Evolutionary conservation across 2,329 filamentous ascomycete species (phyloP), one percentile per base, ranked within the genome.

Genomic region (Fusarium guadeloupense): DNA sequence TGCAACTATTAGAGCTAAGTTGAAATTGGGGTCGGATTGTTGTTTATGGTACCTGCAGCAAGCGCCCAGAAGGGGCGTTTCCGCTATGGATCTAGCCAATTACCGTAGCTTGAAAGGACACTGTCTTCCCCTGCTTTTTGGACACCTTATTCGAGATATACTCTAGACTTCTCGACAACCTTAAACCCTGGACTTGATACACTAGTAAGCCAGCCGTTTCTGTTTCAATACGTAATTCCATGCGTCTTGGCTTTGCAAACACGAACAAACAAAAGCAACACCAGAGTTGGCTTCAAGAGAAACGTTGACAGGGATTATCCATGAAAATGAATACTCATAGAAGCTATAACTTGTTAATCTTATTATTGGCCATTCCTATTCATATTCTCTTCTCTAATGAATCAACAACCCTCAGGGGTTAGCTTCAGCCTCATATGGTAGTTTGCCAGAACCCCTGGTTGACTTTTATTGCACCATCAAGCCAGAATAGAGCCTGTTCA

Each of bases 361-460:
- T 9, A 28, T 30, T 47, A n/a, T 28, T 8, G 33, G 23, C 30
- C 46, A 25, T 21, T 25, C 31, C 31, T 58, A 28, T 59, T 17
- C 43, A 54, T 45, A 39, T 45, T 45, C 56, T 63, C 60, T 48
- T 45, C 60, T 39, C n/a, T n/a, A n/a, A 28, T 26, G n/a, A 19
- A 33, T 19, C 37, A 10, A 25, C 31, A 40, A 37, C 9, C 51
- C 44, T 38, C 50, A 60, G 33, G 59, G 54, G 43, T 62, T 14
- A 21, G 44, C 20, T 41, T 61, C 60, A 61, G 55, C 60, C 38
- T 50, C 59, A 63, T 34, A 55, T 38, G n/a, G n/a, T n/a, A n/a
- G n/a, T n/a, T n/a, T n/a, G n/a, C n/a, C n/a, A n/a, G 25, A 10
- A 26, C 25, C n/a, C n/a, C n/a, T n/a, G 9, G 25, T 26, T 26